A percentile compares a stretch with the other conserved stretches of the same genome.
Evolutionary conservation across 1,139 yeast genomes (phyloP).

Genomic region (Starmera stellimalicola): DNA sequence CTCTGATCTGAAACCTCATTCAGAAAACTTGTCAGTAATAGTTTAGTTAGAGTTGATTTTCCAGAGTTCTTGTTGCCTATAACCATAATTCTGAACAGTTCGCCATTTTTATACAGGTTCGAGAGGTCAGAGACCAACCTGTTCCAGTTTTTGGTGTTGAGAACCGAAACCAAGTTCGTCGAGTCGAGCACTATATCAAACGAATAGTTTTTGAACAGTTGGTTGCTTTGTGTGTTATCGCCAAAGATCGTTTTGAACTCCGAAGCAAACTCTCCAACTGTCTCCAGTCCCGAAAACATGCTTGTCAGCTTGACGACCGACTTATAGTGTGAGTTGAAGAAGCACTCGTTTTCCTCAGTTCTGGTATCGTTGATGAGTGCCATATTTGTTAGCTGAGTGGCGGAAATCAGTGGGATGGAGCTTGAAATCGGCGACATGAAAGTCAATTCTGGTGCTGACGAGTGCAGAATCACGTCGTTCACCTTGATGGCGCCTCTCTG

Average conservation of each 20-base stretch:
- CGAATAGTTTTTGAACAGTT: slow-evolving; percentile 19
- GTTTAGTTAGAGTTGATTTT: slow-evolving; percentile 62
- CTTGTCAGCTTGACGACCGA: slow-evolving; percentile 35
- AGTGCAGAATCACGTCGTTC: slow-evolving; percentile 43
- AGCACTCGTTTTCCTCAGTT: slow-evolving; percentile 27
- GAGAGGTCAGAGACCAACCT: slow-evolving; percentile 16
- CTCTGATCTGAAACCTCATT: slow-evolving; percentile 11
- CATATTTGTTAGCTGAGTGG: slow-evolving; percentile 33
- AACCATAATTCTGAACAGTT: slow-evolving; percentile 28
- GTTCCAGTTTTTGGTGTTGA: slow-evolving; percentile 20
- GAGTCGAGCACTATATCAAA: slow-evolving; percentile 32
- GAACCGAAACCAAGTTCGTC: slow-evolving; percentile 22
- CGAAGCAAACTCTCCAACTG: slow-evolving; percentile 38
- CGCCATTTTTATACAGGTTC: slow-evolving; percentile 13
- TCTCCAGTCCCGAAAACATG: slow-evolving; percentile 35
- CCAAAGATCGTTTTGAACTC: slow-evolving; percentile 36
- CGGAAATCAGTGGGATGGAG: slow-evolving; percentile 46
- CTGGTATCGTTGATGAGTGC: slow-evolving; percentile 21
- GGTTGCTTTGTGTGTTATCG: slow-evolving; percentile 15
- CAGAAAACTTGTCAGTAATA: slow-evolving; percentile 38
- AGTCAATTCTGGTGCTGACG: slow-evolving; percentile 25
- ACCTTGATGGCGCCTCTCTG: slow-evolving; percentile 49
- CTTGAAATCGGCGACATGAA: slow-evolving; percentile 45
- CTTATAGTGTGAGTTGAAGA: slow-evolving; percentile 29
- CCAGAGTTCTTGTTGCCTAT: slow-evolving; percentile 75